phyloP scores from a whole-genome alignment of 495 filamentous ascomycete genomes.

The Aspergillus sparsus region DNA sequence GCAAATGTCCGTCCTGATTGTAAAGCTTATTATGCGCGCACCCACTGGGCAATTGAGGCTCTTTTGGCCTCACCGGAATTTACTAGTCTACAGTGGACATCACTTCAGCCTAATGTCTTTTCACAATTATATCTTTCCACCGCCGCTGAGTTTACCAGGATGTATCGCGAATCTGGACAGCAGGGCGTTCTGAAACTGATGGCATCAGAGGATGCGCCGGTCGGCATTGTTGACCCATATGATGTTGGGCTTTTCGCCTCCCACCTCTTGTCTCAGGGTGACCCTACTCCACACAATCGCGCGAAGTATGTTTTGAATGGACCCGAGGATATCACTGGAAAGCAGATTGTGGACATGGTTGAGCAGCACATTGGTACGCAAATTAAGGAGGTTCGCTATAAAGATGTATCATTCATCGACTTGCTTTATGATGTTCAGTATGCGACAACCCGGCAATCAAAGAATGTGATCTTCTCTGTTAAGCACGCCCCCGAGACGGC shows the following conservation, averaged over 20 bases:
- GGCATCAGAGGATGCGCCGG: constrained; percentile 34
- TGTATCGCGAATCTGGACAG: constrained; percentile 41
- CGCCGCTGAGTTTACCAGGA: constrained; percentile 34
- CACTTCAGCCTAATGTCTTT: constrained; percentile 48
- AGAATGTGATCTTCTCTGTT: constrained; percentile 30
- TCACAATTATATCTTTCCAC: constrained; percentile 22
- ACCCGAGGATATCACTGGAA: constrained; percentile 44
- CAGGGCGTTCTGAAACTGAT: constrained; percentile 34
- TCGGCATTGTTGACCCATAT: constrained; percentile 39
- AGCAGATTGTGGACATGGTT: constrained; percentile 40
- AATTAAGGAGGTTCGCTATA: constrained; percentile 39
- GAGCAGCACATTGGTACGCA: constrained; percentile 40
- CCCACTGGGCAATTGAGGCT: constrained; percentile 50
- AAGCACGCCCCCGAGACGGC: constrained; percentile 24
- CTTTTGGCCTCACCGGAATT: constrained; percentile 43
- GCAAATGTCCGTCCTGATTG: constrained; percentile 44
- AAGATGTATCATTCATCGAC: constrained; percentile 41
- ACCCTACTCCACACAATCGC: constrained; percentile 37
- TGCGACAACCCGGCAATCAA: constrained; percentile 22
- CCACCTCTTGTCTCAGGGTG: constrained; percentile 36
- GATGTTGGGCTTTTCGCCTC: constrained; percentile 46
- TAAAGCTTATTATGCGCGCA: constrained; percentile 42
- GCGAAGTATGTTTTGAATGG: constrained; percentile 47
- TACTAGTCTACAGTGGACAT: constrained; percentile 45
- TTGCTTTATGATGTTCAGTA: constrained; percentile 19